phyloP scores from a whole-genome alignment of 768 basidiomycete species.

The Macrocybe gigantea region DNA sequence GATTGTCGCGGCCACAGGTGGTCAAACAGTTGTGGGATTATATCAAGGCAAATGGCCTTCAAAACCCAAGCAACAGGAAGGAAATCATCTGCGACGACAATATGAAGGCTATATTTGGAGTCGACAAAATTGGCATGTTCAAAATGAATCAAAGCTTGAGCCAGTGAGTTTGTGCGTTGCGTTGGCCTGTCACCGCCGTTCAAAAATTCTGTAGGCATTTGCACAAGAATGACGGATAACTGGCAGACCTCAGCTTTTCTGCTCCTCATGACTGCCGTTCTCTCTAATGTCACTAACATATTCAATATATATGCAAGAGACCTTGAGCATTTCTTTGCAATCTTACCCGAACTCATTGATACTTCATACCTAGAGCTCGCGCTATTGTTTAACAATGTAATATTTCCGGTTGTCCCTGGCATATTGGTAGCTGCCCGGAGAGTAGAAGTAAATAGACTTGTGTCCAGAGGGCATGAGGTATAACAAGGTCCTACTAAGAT shows the following conservation, averaged over 20 bases:
- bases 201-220: conserved; percentile 24
- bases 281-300: not conserved
- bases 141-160: conserved; percentile 90
- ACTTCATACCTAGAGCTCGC: too few species aligned
- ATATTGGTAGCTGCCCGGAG: not conserved
- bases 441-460: not conserved
- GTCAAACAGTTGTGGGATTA: conserved; percentile 90
- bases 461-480: not conserved
- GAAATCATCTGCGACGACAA: conserved; percentile 81
- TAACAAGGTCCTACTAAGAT: not conserved
- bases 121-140: conserved; percentile 89
- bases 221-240: conserved; percentile 24
- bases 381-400: too few species aligned
- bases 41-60: conserved; percentile 75
- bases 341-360: not conserved
- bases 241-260: not conserved
- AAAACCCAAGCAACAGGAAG: conserved; percentile 79
- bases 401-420: not conserved
- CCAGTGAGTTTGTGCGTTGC: conserved; percentile 39
- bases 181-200: not conserved
- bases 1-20: conserved; percentile 80
- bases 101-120: conserved; percentile 70
- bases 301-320: too few species aligned
- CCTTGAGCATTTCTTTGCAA: not conserved
- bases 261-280: not conserved